Evolutionary conservation across 2,329 filamentous ascomycete species (phyloP).

Genomic region (Cercospora sojina): DNA sequence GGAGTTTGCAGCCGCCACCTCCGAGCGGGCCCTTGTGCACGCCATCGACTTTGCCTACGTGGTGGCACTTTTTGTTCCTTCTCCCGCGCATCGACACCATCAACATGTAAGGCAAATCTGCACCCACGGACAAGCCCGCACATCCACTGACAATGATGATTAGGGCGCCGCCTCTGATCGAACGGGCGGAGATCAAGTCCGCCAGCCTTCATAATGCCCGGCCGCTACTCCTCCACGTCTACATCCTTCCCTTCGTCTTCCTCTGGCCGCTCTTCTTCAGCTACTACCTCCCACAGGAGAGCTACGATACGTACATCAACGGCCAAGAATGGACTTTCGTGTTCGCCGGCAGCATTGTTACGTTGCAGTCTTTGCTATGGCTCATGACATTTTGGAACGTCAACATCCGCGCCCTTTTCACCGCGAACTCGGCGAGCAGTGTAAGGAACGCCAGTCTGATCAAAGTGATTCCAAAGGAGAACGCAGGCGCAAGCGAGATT

Average conservation of each 20-base stretch:
- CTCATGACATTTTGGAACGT: conserved; percentile 98
- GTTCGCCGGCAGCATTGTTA: conserved; percentile 84
- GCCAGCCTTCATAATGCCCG: conserved; percentile 87
- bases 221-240: conserved; percentile 75
- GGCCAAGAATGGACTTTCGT: conserved; percentile 98
- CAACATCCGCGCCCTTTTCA: conserved; percentile 78
- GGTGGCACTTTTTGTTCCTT: conserved; percentile 3
- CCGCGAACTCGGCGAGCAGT: conserved; percentile 66
- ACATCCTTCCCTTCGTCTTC: conserved; percentile 89
- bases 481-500: conserved; percentile 86
- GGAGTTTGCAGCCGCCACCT: conserved; percentile 4
- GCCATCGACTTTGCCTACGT: conserved; percentile 3
- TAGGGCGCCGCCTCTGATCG: conserved; percentile 61
- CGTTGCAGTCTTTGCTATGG: conserved; percentile 84
- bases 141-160: conserved; percentile 7
- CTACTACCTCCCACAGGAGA: conserved; percentile 77
- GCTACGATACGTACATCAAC: conserved; percentile 87
- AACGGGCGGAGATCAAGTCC: conserved; percentile 83
- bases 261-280: conserved; percentile 90
- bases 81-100: conserved; percentile 4
- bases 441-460: conserved; percentile 78
- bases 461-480: conserved; percentile 86
- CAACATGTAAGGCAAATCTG: conserved; percentile 11
- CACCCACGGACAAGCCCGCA: background rate
- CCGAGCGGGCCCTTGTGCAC: conserved; percentile 4